phyloP scores from a whole-genome alignment of 495 filamentous ascomycete genomes.

The Hapsidospora chrysogenum region DNA sequence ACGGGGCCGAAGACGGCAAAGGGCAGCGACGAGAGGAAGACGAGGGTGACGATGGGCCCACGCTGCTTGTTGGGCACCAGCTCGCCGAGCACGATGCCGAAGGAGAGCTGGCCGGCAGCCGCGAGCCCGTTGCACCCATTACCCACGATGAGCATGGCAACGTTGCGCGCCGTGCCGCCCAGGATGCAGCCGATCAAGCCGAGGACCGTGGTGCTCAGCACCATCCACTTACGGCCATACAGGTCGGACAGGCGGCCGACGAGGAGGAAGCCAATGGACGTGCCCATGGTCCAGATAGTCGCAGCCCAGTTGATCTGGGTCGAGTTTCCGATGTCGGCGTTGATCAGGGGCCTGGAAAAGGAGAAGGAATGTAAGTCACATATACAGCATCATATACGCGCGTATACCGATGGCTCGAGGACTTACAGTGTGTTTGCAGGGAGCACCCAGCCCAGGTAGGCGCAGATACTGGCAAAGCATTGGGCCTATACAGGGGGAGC shows the following conservation, averaged over 20 bases:
- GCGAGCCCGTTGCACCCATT: slow-evolving; percentile 15
- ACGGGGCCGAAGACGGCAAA: slow-evolving; percentile 19
- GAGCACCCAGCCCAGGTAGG: slow-evolving; percentile 3
- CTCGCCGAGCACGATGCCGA: slow-evolving; percentile 25
- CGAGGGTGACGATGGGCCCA: slow-evolving; percentile 12
- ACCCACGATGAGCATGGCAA: slow-evolving; percentile 21
- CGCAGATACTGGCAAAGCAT: slow-evolving; percentile 2
- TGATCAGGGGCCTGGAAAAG: slow-evolving; percentile 1
- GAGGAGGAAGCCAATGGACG: slow-evolving; percentile 8
- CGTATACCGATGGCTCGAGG: too few relatives aligned
- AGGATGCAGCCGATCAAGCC: slow-evolving; percentile 21
- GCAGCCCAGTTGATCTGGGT: slow-evolving; percentile 3
- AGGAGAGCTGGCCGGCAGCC: slow-evolving; percentile 21
- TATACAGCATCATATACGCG: too few relatives aligned
- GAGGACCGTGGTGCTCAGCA: slow-evolving; percentile 17
- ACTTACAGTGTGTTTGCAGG: slow-evolving; percentile 4
- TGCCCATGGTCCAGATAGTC: slow-evolving; percentile 1
- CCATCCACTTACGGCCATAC: slow-evolving; percentile 29
- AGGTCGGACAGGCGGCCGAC: slow-evolving; percentile 33
- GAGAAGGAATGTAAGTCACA: not conserved
- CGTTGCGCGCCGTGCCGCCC: slow-evolving; percentile 17
- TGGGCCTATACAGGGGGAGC: not conserved
- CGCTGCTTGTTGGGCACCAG: slow-evolving; percentile 24
- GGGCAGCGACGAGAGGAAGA: slow-evolving; percentile 16
- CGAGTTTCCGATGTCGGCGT: slow-evolving; percentile 1